Base-by-base conservation (phyloP, 2,329 filamentous ascomycete genomes). In the Arthrobotrys iridis region DNA sequence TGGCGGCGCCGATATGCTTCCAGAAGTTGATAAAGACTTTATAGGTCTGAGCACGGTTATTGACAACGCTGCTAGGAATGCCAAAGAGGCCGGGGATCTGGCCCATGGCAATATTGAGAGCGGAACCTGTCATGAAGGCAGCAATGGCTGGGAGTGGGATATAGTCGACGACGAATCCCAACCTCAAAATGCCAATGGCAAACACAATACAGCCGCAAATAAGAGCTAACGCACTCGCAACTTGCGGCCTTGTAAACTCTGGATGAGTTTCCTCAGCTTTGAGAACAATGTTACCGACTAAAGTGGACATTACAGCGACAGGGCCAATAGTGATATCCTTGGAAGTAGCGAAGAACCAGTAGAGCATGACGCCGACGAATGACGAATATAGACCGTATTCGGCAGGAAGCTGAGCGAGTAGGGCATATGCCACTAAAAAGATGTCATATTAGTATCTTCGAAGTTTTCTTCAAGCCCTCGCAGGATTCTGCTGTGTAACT, bases 311-410 rank as follows among this genome's bases (percentile, higher is more conserved):
- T 78, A 98, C 95, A 37, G 95, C 95, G 55, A 98, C 95, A 30
- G 94, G 94, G 13, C 94, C 94, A 67, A 98, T 98, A 7, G 94
- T 97, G 80, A 99, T 98, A 82, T 99, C 94, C 81, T 98, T 99
- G 11, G 94, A 97, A 0, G 95, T 99, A 33, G 93, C 95, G 80
- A 98, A 98, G 81, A 97, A 91, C 94, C 94, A 98, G 83, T 99
- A 99, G 76, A 97, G 86, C 77, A 97, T 82, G 13, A 96, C 93
- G 58, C 94, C 95, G 87, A 97, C 95, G 81, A 99, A 98, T 0
- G 94, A 97, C 0, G 94, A 95, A 83, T 96, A 96, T 0, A 98
- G 87, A 60, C 94, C 94, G 80, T 90, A 98, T 81, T 98, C 86
- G 4, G 90, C 87, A 0, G 88, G 86, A n/a, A 98, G 86, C 75